Evolutionary conservation across 177 flowering plant species (phyloP).

Genomic region (Vitis hybrid): DNA sequence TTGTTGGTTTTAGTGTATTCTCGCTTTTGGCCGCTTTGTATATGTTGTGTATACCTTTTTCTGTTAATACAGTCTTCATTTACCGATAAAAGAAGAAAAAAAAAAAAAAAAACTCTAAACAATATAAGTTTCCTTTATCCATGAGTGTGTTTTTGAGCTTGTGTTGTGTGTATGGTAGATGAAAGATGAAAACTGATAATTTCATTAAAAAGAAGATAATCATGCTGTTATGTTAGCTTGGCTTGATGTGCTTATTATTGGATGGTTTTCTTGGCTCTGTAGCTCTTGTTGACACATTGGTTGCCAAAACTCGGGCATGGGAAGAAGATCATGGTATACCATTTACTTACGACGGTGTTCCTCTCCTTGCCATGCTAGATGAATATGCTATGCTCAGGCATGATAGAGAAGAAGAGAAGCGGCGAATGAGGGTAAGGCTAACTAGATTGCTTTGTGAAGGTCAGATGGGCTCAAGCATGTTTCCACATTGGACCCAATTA

Average conservation of each 20-base stretch:
- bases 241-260: background rate
- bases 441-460: background rate
- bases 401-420: constrained; percentile 88
- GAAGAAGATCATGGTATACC: constrained; percentile 78
- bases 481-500: background rate
- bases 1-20: no score
- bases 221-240: background rate
- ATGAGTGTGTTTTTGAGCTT: background rate
- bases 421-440: constrained; percentile 68
- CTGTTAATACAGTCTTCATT: no score
- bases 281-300: constrained; percentile 86
- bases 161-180: background rate
- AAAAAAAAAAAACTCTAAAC: no score
- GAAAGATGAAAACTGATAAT: background rate
- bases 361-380: constrained; percentile 94
- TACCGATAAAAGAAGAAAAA: no score
- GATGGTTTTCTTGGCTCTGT: constrained; percentile 16
- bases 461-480: no score
- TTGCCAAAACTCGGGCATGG: constrained; percentile 88
- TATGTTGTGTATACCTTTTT: no score
- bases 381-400: constrained; percentile 97
- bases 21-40: no score
- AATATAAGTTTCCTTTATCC: background rate
- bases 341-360: constrained; percentile 92
- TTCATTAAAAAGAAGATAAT: background rate